Base-by-base conservation (phyloP, 257 asterid species). In the Ocimum tenuiflorum region DNA sequence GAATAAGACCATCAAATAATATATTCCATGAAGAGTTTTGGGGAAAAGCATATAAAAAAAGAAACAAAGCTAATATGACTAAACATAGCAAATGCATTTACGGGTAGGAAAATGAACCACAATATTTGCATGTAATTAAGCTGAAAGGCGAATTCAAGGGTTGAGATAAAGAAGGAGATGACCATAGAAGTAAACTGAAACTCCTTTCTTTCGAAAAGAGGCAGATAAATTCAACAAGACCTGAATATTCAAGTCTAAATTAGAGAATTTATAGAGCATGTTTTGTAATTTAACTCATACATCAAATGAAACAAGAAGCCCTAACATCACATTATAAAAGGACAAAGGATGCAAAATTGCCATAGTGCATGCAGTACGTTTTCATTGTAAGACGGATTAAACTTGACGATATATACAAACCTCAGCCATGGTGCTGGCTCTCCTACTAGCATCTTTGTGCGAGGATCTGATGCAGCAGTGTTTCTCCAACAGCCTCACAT, bases 401-500 rank as follows among this genome's bases (percentile, higher is more conserved):
- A 55, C 54, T 53, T 12, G 55, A 9, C 8, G 9, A 46, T 29
- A 43, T 54, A 57, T 50, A 74, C 85, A 52, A 49, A 87, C 95
- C 95, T 85, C 70, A 62, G 61, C 31, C 51, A 33, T 61, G 69
- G 75, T 49, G 48, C 47, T 57, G 54, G 79, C 43, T 59, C 53
- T 63, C 47, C 22, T 50, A 27, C 66, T 60, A 56, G 78, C 49
- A 41, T 50, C 73, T 67, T 81, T 73, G 65, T 62, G 63, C n/a
- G 75, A 60, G 65, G 84, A 73, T 56, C 78, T 68, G 46, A 50
- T 19, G 35, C 85, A 59, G 79, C 97, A 92, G 69, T 92, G 99
- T 78, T 82, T 88, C 65, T 92, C 87, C 85, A 89, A 74, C 73
- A 89, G 78, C 82, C 83, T 79, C 78, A 46, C 46, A 69, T 76